Base-by-base conservation (phyloP, 2,329 filamentous ascomycete genomes). In the Clonostachys chloroleuca region DNA sequence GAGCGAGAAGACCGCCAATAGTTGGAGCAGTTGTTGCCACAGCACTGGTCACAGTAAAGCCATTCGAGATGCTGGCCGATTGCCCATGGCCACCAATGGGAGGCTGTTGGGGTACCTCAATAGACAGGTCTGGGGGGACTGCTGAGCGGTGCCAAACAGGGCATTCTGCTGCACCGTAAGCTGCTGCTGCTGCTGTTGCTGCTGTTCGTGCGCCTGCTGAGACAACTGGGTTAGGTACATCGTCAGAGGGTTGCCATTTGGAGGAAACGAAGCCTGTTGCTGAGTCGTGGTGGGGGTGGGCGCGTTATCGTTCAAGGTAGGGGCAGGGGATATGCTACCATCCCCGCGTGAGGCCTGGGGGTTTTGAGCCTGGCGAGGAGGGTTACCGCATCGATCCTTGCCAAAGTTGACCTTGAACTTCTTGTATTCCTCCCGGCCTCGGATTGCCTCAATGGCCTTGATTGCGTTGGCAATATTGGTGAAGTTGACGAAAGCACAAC, bases 381-480 rank as follows among this genome's bases (percentile, higher is more conserved):
- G 87, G 71, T 99, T 99, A 56, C 94, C 94, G 60, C 94, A 99
- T 48, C 94, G 85, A 64, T 99, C 94, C 74, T 99, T 99, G 69
- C 94, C 94, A 64, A 99, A 99, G 75, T 99, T 99, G 66, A 99
- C 92, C 80, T 99, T 99, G 83, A 99, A 99, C 59, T 94, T 86
- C 69, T 85, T 89, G 78, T 99, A 99, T 62, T 99, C 94, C 40
- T 97, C 94, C 63, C 92, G 91, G 61, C 91, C 88, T 49, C 94
- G 84, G 54, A 99, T 84, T 18, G 92, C 94, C 70, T 99, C 94
- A 54, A 99, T 99, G 1, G 94, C 94, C 75, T 99, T 99, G 77
- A 99, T 99, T 44, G 94, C 94, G 59, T 99, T 99, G 63, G 94
- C 94, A 64, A 99, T 99, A 73, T 99, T 99, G 63, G 94, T 99